Evolutionary conservation across 805 yeast genomes (phyloP).

Genomic region (Sungouiozyma intestinalis): DNA sequence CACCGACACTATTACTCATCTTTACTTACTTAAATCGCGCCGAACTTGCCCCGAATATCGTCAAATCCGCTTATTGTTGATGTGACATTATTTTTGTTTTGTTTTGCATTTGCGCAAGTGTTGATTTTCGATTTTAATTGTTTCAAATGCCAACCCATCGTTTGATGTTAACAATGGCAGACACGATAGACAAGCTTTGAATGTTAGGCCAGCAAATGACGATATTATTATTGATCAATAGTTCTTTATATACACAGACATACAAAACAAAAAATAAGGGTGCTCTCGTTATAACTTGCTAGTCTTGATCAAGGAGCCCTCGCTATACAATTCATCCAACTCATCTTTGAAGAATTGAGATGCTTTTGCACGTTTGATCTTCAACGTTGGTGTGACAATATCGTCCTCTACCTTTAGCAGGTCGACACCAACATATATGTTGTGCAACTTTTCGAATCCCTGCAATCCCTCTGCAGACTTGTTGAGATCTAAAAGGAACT

Average conservation of each 20-base stretch:
- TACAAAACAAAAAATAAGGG: neutral
- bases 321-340: conserved; percentile 37
- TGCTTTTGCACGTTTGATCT: conserved; percentile 43
- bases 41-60: no score
- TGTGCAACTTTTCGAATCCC: conserved; percentile 57
- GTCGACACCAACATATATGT: conserved; percentile 41
- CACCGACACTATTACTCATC: conserved; percentile 37
- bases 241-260: no score
- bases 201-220: no score
- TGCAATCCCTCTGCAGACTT: conserved; percentile 31
- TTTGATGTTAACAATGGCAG: no score
- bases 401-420: conserved; percentile 54
- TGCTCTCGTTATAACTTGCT: conserved; percentile 8
- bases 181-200: no score
- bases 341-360: conserved; percentile 33
- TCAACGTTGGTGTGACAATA: conserved; percentile 58
- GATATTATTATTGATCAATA: no score
- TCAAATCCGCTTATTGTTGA: no score
- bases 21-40: no score
- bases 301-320: conserved; percentile 34
- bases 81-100: neutral
- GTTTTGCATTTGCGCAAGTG: no score
- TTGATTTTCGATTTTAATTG: no score
- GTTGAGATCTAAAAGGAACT: conserved; percentile 15
- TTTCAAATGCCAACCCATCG: no score